Evolutionary conservation across 108 stramenopile genomes (phyloP).

Genomic region (Halocafeteria seosinensis): DNA sequence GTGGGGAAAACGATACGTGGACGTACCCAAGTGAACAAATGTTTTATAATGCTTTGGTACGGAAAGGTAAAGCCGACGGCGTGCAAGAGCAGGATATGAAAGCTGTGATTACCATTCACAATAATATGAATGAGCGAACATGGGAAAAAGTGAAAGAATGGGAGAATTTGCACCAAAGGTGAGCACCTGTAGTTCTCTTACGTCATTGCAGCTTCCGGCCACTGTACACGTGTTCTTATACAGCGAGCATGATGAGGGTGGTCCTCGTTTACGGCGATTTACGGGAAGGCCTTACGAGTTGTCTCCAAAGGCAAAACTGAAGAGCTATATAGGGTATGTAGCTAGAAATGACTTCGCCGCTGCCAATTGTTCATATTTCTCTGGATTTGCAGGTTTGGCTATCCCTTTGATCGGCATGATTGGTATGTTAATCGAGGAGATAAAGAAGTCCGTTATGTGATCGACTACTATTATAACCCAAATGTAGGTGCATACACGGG

Average conservation of each 20-base stretch:
- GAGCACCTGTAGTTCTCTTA: background rate
- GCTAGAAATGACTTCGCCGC: too few relatives aligned
- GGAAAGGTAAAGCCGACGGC: conserved; percentile 75
- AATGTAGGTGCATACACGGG: too few relatives aligned
- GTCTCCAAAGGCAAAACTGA: conserved; percentile 63
- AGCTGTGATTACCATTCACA: conserved; percentile 85
- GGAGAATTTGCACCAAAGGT: conserved; percentile 43
- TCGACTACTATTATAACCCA: conserved; percentile 96
- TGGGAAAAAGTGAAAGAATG: conserved; percentile 81
- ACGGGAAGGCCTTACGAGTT: conserved; percentile 73
- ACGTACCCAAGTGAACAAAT: conserved; percentile 86
- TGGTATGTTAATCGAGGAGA: conserved; percentile 72
- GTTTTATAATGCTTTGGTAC: conserved; percentile 89
- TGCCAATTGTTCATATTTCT: too few relatives aligned
- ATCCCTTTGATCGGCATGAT: conserved; percentile 96
- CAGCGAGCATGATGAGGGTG: background rate
- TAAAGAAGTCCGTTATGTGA: conserved; percentile 70
- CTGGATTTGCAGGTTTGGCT: conserved; percentile 73
- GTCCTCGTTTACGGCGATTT: conserved; percentile 64
- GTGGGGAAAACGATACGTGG: conserved; percentile 54
- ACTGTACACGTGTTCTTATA: background rate
- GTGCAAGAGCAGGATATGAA: conserved; percentile 58
- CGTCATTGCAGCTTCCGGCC: background rate
- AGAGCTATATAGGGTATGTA: too few relatives aligned
- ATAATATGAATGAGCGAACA: conserved; percentile 96